These are phyloP conservation scores for Jatropha podagrica DNA, from an alignment of 441 rosid genomes.

Conservation along the genomic window DNA sequence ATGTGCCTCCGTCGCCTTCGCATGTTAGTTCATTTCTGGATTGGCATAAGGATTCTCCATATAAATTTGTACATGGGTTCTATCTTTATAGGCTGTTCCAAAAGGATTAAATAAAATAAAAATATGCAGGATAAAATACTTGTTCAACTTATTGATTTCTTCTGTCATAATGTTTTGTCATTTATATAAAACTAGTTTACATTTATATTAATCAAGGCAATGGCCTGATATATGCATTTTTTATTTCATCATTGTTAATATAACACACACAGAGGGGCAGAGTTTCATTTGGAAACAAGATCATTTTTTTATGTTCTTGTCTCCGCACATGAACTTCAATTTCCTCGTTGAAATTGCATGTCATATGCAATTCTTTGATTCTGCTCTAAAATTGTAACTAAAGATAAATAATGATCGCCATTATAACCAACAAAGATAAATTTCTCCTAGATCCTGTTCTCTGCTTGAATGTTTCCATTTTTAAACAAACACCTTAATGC, in stretches of 20 bases:
- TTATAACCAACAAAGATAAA: background rate
- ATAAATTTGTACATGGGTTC: background rate
- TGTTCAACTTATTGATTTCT: background rate
- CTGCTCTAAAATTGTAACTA: background rate
- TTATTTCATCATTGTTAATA: background rate
- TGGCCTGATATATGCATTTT: background rate
- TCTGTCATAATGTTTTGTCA: background rate
- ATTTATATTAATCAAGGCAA: background rate
- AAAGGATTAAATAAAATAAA: background rate
- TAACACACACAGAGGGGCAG: background rate
- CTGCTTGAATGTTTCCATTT: constrained; percentile 48
- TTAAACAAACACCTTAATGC: constrained; percentile 76
- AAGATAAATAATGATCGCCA: background rate
- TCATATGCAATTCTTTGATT: background rate
- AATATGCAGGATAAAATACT: background rate
- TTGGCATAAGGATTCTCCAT: no score
- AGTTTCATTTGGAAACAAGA: background rate
- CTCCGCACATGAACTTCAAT: background rate
- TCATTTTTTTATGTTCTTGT: background rate
- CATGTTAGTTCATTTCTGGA: no score
- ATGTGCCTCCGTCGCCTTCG: no score
- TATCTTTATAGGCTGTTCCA: background rate
- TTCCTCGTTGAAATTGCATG: background rate
- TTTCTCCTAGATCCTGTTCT: constrained; percentile 35
- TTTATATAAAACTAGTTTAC: background rate